phyloP scores from a whole-genome alignment of 2,329 filamentous ascomycete genomes.

The Trichoderma polysporum region DNA sequence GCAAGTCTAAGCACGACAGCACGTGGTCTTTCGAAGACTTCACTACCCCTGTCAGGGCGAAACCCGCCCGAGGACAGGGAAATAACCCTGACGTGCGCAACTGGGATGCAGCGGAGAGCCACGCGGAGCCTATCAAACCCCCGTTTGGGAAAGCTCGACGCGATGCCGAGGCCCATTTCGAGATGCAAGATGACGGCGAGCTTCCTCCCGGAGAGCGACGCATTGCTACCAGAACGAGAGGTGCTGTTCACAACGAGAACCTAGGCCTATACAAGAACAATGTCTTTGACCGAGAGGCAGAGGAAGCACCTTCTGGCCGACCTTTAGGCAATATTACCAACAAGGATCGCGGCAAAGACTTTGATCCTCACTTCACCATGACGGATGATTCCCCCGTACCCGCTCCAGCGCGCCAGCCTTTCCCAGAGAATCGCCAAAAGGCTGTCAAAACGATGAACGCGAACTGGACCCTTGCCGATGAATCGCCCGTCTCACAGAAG shows the following conservation, averaged over 20 bases:
- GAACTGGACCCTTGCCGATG: conserved; percentile 57
- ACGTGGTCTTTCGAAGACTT: conserved; percentile 92
- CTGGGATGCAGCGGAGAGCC: conserved; percentile 66
- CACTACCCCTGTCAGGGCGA: conserved; percentile 74
- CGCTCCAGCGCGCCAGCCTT: conserved; percentile 41
- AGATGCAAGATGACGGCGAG: conserved; percentile 73
- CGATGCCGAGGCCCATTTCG: conserved; percentile 80
- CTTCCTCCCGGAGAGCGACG: conserved; percentile 51
- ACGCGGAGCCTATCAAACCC: background rate
- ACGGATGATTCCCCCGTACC: conserved; percentile 63
- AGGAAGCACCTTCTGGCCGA: conserved; percentile 40
- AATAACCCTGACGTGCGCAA: conserved; percentile 66
- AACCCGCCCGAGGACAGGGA: conserved; percentile 50
- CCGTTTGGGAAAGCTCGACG: conserved; percentile 58
- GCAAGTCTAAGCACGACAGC: conserved; percentile 64
- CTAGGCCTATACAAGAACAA: conserved; percentile 74
- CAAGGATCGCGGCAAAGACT: conserved; percentile 71
- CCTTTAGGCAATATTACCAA: conserved; percentile 70
- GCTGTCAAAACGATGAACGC: conserved; percentile 72
- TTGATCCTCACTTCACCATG: conserved; percentile 75
- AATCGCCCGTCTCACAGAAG: conserved; percentile 53
- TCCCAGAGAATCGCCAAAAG: conserved; percentile 63
- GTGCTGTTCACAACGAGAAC: conserved; percentile 64
- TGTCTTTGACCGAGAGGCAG: conserved; percentile 59
- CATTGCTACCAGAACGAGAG: conserved; percentile 47